These are phyloP conservation scores for Cyberlindnera euphorbiae DNA, from an alignment of 805 yeast species.

Conservation along the genomic window DNA sequence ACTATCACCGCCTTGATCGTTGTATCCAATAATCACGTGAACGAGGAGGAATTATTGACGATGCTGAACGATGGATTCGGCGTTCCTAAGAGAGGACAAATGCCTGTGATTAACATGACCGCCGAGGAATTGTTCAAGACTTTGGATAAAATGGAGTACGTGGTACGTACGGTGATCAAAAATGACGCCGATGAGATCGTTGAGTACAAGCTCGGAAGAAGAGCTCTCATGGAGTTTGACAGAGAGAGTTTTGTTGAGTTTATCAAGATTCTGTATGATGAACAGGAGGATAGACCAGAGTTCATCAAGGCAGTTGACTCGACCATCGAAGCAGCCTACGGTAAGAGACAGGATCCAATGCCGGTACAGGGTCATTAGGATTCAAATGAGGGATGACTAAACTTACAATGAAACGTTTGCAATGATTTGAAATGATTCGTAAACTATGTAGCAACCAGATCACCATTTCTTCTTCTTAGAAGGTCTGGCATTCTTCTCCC, in stretches of 20 bases:
- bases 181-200: conserved; percentile 22
- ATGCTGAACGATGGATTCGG: conserved; percentile 36
- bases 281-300: conserved; percentile 16
- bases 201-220: conserved; percentile 27
- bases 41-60: conserved; percentile 37
- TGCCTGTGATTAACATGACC: conserved; percentile 11
- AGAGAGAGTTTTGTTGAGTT: conserved; percentile 22
- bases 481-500: conserved; percentile 85
- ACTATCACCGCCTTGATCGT: conserved; percentile 21
- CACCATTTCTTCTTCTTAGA: conserved; percentile 28
- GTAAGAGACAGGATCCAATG: conserved; percentile 3
- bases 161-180: conserved; percentile 19
- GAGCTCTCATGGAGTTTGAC: conserved; percentile 26
- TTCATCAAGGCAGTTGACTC: conserved; percentile 11
- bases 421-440: no score
- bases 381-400: no score
- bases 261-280: conserved; percentile 22
- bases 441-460: no score
- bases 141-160: conserved; percentile 25
- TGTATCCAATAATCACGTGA: conserved; percentile 27
- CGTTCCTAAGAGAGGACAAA: conserved; percentile 5
- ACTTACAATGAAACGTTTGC: no score
- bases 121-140: conserved; percentile 21
- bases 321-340: conserved; percentile 18
- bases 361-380: no score